Base-by-base conservation (phyloP, 2,329 filamentous ascomycete genomes). In the Cadophora luteo-olivacea region DNA sequence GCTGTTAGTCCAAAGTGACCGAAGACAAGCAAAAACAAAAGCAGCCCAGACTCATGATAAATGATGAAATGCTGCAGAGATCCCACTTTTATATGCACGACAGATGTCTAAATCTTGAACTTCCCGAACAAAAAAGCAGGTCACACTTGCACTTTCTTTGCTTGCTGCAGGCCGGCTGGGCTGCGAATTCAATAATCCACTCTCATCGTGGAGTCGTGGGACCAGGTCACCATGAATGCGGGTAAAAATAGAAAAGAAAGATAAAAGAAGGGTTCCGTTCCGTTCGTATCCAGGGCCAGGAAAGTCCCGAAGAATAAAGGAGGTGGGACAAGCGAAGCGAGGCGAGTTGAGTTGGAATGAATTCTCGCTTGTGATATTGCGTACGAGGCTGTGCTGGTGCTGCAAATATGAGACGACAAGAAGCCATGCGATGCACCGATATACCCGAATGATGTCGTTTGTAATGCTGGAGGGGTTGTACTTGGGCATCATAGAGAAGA, bases 241-340 rank as follows among this genome's bases (percentile, higher is more conserved):
- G 29, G 24, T 58, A 41, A 60, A 41, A 60, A 60, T 60, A 60
- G 36, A 60, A 60, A 41, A 60, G 36, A 60, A 60, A 41, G 57
- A 45, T 49, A 22, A 22, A 49, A 49, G 45, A 49, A 11, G 2
- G n/a, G n/a, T 49, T 49, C 45, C 45, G 45, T 16, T 4, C 16
- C 41, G 22, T 60, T 60, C 57, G 36, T 60, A 60, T 60, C 22
- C 57, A 41, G 33, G 33, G 24, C 22, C 57, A 41, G 33, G 33
- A 41, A 55, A n/a, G 11, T 55, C 12, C 33, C 33, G 45, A 49
- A 14, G 45, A 22, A 29, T 29, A 22, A 49, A 49, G 22, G 45
- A 19, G 45, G 45, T n/a, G 19, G 45, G 7, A 49, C 45, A 49
- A 49, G 19, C 45, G 45, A 49, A 49, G 45, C 45, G 45, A 49